Base-by-base conservation (phyloP, 2,329 filamentous ascomycete species). In the Ceratocystis papillata region DNA sequence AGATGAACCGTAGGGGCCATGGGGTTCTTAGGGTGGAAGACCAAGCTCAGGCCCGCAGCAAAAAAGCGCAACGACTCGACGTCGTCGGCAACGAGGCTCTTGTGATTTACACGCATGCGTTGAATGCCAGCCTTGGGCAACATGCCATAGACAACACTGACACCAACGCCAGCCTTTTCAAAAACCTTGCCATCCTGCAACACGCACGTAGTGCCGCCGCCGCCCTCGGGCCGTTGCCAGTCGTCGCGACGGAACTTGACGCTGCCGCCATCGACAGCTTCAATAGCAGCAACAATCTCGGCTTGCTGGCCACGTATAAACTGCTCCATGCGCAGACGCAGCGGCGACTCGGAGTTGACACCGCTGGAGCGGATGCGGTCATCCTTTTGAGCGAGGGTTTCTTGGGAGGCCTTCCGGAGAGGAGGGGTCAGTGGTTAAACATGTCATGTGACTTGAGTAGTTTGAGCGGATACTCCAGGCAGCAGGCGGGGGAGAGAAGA, bases 1-100 rank as follows among this genome's bases (percentile, higher is more conserved):
- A 99, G 82, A 76, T 99, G 94, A 20, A 99, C 94, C 0, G 94
- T 99, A 0, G 94, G 94, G 6, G 93, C 93, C 87, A 96, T 96
- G 61, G 94, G 94, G 77, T 99, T 99, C 72, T 85, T 82, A 1
- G 94, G 94, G 75, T 99, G 94, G 64, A 97, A 80, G 30, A 99
- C 93, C 75, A 99, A 82, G 73, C 91, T 96, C 64, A 99, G 80
- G 4, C 94, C 94, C 1, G 93, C 89, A 22, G 93, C 94, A 75
- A 97, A 99, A 82, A 97, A 99, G 72, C 92, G 89, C 68, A 99
- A 80, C 55, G 86, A 89, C 62, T 96, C 88, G 48, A 94, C 85
- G 69, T 86, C 83, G 41, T 71, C 74, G 17, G 86, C 82, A 46
- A 87, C 80, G 64, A 99, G 84, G 59, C 88, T 93, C 79, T 95